phyloP scores from a whole-genome alignment of 2,329 filamentous ascomycete species.

The Hymenoscyphus linearis region DNA sequence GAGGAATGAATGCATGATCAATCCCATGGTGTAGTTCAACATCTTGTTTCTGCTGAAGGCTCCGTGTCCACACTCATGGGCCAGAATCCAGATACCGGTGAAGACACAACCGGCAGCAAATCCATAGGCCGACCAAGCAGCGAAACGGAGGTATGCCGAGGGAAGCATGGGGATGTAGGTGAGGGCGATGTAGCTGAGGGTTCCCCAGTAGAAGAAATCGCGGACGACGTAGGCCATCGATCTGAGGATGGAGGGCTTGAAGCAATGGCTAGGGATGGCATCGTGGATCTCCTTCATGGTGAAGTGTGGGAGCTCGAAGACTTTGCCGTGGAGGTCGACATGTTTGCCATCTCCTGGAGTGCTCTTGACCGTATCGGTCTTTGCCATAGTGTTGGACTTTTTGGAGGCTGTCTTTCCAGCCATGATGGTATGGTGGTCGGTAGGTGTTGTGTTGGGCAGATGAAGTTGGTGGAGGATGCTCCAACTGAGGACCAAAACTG shows the following conservation, averaged over 20 bases:
- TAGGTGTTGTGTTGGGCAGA: neutral
- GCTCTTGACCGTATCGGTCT: neutral
- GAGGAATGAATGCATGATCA: constrained; percentile 59
- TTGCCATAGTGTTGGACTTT: neutral
- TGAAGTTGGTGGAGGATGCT: neutral
- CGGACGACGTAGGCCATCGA: constrained; percentile 55
- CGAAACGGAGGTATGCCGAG: constrained; percentile 40
- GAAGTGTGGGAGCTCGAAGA: constrained; percentile 31
- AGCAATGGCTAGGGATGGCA: constrained; percentile 59
- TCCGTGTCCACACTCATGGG: constrained; percentile 67
- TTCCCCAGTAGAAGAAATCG: constrained; percentile 47
- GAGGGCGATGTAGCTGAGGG: constrained; percentile 44
- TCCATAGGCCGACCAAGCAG: constrained; percentile 55
- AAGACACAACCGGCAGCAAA: constrained; percentile 62
- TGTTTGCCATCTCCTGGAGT: constrained; percentile 39
- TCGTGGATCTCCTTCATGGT: constrained; percentile 35
- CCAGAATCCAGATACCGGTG: constrained; percentile 67
- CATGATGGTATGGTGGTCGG: neutral
- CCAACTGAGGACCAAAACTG: neutral
- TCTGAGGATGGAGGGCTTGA: constrained; percentile 49
- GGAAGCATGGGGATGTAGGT: constrained; percentile 49
- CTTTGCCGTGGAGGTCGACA: constrained; percentile 31
- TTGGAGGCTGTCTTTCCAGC: constrained; percentile 1
- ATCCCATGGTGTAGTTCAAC: constrained; percentile 60
- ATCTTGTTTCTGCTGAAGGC: constrained; percentile 55